Base-by-base conservation (phyloP, 768 basidiomycete species). In the Serendipita sp. region DNA sequence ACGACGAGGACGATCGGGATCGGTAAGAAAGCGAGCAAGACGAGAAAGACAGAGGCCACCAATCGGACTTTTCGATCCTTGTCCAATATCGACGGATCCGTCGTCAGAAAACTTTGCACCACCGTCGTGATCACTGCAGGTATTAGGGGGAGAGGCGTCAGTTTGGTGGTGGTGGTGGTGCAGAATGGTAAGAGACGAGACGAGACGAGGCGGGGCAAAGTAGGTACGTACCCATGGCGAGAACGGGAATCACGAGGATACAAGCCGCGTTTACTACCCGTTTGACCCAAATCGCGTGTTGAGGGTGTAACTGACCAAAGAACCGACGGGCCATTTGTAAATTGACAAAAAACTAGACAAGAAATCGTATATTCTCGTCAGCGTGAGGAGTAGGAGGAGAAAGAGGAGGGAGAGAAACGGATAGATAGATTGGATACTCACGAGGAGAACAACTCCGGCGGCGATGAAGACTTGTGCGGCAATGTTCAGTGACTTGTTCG, bases 1-100 rank as follows among this genome's bases (percentile, higher is more conserved):
- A 60, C 56, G 16, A 60, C 10, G 16, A 60, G 56, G 56, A 60
- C 56, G 56, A 60, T 60, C 4, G 56, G 56, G 56, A 60, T 36
- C 23, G 56, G 56, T 23, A 60, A n/a, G 35, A 60, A 60, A 11
- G 56, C 56, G 35, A 60, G 56, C 16, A 60, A 11, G 16, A 60
- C 56, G 2, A 60, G 35, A 28, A 60, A 60, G 23, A 30, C 23
- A 8, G 56, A 60, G 2, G 28, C 56, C 16, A 60, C 56, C 23
- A 60, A 35, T 30, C 56, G 56, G n/a, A 60, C 56, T 60, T 60
- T 60, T 0, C 56, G 56, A 28, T 60, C 56, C 10, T 28, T 60
- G 56, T 23, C 18, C 16, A 60, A n/a, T 4, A 36, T 60, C 16
- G 23, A n/a, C 4, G 56, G 23, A n/a, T 60, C 56, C 16, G 56